Evolutionary conservation across 2,329 filamentous ascomycete genomes (phyloP).

Genomic region (Clarireedia sp.): DNA sequence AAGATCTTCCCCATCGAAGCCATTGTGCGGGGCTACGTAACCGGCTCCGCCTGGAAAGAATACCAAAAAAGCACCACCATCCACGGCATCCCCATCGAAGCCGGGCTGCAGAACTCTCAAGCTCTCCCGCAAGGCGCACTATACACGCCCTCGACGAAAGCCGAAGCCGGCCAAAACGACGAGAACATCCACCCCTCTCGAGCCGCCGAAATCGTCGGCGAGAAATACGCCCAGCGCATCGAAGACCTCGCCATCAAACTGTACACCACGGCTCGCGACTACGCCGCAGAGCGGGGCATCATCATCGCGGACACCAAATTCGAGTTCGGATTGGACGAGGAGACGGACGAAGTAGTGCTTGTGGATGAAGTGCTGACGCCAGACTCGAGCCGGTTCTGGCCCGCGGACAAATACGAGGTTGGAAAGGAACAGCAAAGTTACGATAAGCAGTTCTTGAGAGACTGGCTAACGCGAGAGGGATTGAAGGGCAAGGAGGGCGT

Average conservation of each 20-base stretch:
- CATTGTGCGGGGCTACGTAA: slow-evolving; percentile 67
- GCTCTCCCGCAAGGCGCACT: slow-evolving; percentile 50
- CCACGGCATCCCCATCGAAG: slow-evolving; percentile 52
- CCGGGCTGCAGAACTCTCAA: slow-evolving; percentile 53
- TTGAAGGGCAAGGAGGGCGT: slow-evolving; percentile 70
- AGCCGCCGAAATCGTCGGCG: slow-evolving; percentile 41
- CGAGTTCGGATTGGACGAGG: slow-evolving; percentile 58
- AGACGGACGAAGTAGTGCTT: slow-evolving; percentile 54
- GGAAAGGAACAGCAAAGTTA: slow-evolving; percentile 75
- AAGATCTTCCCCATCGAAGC: slow-evolving; percentile 61
- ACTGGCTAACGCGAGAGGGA: slow-evolving; percentile 70
- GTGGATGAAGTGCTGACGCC: slow-evolving; percentile 71
- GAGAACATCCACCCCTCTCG: slow-evolving; percentile 59
- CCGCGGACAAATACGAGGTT: slow-evolving; percentile 59
- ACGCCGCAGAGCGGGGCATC: slow-evolving; percentile 51
- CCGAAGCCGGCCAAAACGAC: slow-evolving; percentile 58
- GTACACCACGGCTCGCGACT: slow-evolving; percentile 48
- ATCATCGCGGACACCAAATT: slow-evolving; percentile 72
- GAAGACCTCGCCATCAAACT: slow-evolving; percentile 50
- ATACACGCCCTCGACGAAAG: slow-evolving; percentile 63
- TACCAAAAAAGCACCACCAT: slow-evolving; percentile 57
- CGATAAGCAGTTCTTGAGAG: slow-evolving; percentile 77
- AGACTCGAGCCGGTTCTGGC: slow-evolving; percentile 82
- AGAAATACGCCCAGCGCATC: slow-evolving; percentile 50
- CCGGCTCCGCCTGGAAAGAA: slow-evolving; percentile 63